Base-by-base conservation (phyloP, 202 grass and related monocot genomes). In the Setaria italica region DNA sequence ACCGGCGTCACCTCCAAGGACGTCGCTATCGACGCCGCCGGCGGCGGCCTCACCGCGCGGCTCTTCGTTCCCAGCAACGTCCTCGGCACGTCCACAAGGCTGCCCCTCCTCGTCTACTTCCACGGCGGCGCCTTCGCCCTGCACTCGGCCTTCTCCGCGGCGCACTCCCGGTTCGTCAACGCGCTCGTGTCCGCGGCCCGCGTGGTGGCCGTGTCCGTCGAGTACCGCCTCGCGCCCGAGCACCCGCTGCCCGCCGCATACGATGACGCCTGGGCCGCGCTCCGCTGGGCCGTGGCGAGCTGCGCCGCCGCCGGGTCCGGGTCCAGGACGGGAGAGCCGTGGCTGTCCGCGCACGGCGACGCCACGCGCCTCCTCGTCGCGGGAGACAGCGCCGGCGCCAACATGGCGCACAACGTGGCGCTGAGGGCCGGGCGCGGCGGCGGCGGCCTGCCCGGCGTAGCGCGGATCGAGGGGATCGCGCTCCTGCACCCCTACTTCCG, bases 161-260 rank as follows among this genome's bases (percentile, higher is more conserved):
- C 68, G 73, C 83, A 91, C 84, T 60, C 33, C 42, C 49, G 70
- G 64, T 89, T 87, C 77, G 62, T 91, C 34, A 82, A 83, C 64
- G 60, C 79, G 16, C 84, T 86, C 32, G 82, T 78, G 16, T 42
- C 84, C 14, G 67, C 55, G 30, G 79, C 76, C 17, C 54, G 74
- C 21, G 49, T 80, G 62, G 62, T 91, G 46, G 91, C 70, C 43
- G 94, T 91, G 42, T 97, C 94, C 17, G 80, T 92, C 2, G 85
- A 93, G 56, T 91, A 92, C 82, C 71, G 85, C 84, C 87, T 93
- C 41, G 89, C 76, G 25, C 89, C 94, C 10, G 89, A 93, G 82
- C 87, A 93, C 87, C 87, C 74, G 3, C 19, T 91, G 42, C 89
- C 86, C 2, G 67, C 74, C 50, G 89, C 94, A 76, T 95, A 95